Evolutionary conservation across 1,139 yeast species (phyloP).

Genomic region (Suhomyces taliae): DNA sequence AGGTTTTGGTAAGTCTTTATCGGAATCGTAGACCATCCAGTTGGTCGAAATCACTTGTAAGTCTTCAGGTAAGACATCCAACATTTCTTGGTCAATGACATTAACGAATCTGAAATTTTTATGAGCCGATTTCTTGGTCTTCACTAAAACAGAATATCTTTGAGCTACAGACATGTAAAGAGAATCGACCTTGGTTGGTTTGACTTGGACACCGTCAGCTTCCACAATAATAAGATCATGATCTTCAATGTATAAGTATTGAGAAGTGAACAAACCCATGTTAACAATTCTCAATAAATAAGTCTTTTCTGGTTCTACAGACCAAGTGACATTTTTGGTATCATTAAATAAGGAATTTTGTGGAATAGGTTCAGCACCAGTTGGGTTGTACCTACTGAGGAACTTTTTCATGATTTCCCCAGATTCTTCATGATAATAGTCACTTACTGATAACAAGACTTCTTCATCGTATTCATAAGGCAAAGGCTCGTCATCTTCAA

Average conservation of each 20-base stretch:
- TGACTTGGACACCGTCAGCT: constrained; percentile 68
- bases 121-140: constrained; percentile 43
- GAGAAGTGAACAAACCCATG: constrained; percentile 71
- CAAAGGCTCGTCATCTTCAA: constrained; percentile 59
- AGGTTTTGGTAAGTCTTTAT: constrained; percentile 20
- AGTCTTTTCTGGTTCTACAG: constrained; percentile 60
- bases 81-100: constrained; percentile 62
- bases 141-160: constrained; percentile 62
- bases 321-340: constrained; percentile 55
- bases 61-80: constrained; percentile 59
- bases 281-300: constrained; percentile 64
- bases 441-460: constrained; percentile 53
- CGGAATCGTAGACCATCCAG: constrained; percentile 49
- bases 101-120: constrained; percentile 64
- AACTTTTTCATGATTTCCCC: constrained; percentile 47
- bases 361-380: constrained; percentile 83
- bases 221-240: constrained; percentile 69
- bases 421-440: constrained; percentile 60
- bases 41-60: constrained; percentile 56
- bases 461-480: constrained; percentile 65
- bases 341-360: constrained; percentile 65
- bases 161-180: constrained; percentile 71
- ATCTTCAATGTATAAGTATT: constrained; percentile 65
- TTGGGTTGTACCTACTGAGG: constrained; percentile 66
- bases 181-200: constrained; percentile 56